A percentile compares a stretch with the other conserved stretches of the same genome.
Conservation (phyloP, 164 flowering plant species). For the Stephania japonica region DNA sequence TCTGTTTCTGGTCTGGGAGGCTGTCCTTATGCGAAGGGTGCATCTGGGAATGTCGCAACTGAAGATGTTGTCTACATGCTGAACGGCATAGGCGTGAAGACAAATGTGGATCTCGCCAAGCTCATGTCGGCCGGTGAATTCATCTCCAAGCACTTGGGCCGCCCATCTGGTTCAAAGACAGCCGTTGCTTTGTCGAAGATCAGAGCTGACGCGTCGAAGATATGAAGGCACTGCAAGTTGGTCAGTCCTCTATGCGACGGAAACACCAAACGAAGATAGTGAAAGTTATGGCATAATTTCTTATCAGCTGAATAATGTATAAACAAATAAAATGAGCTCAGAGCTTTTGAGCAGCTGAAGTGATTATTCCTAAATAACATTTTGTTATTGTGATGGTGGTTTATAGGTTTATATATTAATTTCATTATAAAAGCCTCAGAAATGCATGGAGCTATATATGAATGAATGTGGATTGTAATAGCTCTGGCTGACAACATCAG, state of each 20-base stretch:
- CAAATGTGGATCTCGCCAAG: conserved; percentile 82
- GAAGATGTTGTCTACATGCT: conserved; percentile 98
- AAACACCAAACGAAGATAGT: not conserved
- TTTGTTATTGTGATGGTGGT: not conserved
- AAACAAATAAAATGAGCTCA: conserved; percentile 2
- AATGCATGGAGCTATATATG: no score
- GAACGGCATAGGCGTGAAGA: conserved; percentile 75
- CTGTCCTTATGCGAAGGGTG: conserved; percentile 99
- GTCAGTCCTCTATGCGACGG: not conserved
- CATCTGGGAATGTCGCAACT: conserved; percentile 96
- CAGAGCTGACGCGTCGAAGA: conserved; percentile 60
- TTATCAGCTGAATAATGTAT: conserved; percentile 1
- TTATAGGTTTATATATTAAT: no score
- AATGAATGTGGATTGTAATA: no score
- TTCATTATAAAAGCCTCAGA: no score
- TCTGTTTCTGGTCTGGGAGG: conserved; percentile 95
- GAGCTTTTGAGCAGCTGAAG: not conserved
- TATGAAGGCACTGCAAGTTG: conserved; percentile 18
- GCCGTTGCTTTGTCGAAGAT: conserved; percentile 66
- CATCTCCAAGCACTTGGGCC: conserved; percentile 71
- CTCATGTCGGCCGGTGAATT: conserved; percentile 78
- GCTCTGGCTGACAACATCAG: no score
- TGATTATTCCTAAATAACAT: not conserved
- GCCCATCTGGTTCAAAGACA: conserved; percentile 76
- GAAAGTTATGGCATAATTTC: not conserved